Percentiles rank a stretch among this genome's conserved stretches.
Evolutionary conservation across 768 basidiomycete genomes (phyloP).

Genomic region (Amanita subjunquillea): DNA sequence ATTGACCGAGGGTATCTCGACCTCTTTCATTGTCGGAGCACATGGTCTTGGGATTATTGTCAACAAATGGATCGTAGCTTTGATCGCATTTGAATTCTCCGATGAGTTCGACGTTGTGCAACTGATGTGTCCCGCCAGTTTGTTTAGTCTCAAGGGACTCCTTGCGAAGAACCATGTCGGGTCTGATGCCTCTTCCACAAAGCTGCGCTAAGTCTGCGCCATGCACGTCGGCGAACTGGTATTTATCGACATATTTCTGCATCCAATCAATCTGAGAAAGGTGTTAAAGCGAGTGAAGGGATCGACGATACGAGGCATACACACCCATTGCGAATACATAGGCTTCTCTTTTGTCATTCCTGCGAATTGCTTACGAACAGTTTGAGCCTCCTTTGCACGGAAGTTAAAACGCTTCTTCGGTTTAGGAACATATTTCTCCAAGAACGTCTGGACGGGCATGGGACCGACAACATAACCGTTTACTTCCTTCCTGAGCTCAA

Average conservation of each 20-base stretch:
- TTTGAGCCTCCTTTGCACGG: not conserved
- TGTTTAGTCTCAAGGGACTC: too few species aligned
- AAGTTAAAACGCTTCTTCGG: not conserved
- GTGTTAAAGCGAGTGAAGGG: too few species aligned
- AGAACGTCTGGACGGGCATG: not conserved
- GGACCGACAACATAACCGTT: not conserved
- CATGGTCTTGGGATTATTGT: not conserved
- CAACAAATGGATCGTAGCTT: not conserved
- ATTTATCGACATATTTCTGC: too few species aligned
- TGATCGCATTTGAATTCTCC: not conserved
- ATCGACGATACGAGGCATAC: too few species aligned
- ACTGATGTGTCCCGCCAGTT: not conserved
- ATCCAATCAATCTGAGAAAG: too few species aligned
- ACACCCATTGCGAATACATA: too few species aligned
- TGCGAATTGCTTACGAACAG: not conserved
- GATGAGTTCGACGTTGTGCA: not conserved
- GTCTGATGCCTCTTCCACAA: not conserved
- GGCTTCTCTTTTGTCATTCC: too few species aligned
- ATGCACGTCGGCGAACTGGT: not conserved
- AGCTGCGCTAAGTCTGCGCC: not conserved
- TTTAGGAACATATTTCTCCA: not conserved
- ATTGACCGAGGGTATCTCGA: not conserved
- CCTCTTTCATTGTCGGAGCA: not conserved
- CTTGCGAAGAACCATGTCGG: not conserved
- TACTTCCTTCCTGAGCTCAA: not conserved